Evolutionary conservation across 495 filamentous ascomycete species (phyloP).

Genomic region (Hyphodiscus hymeniophilus): DNA sequence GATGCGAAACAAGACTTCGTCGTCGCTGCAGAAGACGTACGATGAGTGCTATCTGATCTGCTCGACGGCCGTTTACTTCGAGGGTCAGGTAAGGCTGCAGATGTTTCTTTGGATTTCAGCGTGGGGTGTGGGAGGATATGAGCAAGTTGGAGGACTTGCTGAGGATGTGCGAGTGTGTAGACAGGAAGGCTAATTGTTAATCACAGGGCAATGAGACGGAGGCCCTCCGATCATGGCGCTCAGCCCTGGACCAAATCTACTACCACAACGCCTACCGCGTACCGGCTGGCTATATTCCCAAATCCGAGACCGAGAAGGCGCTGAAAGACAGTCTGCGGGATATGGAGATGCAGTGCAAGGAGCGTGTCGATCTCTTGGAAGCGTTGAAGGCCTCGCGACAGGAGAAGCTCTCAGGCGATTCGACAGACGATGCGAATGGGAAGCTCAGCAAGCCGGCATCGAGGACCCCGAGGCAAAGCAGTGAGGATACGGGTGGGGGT

Average conservation of each 20-base stretch:
- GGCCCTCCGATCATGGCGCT: conserved; percentile 86
- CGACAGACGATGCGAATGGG: conserved; percentile 10
- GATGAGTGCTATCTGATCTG: conserved; percentile 91
- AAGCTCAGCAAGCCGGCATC: conserved; percentile 15
- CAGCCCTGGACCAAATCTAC: conserved; percentile 84
- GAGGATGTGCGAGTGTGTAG: not conserved
- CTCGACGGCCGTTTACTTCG: conserved; percentile 92
- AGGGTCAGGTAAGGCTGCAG: conserved; percentile 65
- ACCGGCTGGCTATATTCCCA: conserved; percentile 59
- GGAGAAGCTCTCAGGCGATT: conserved; percentile 13
- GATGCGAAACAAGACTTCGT: conserved; percentile 73
- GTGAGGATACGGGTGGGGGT: conserved; percentile 22
- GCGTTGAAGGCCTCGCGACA: conserved; percentile 69
- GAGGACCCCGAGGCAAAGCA: conserved; percentile 8
- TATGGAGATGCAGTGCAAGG: conserved; percentile 88
- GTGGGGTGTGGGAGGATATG: too few species aligned
- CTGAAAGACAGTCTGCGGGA: conserved; percentile 72
- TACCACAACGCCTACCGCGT: conserved; percentile 75
- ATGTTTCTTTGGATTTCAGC: not conserved
- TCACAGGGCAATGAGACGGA: conserved; percentile 81
- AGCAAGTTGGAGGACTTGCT: too few species aligned
- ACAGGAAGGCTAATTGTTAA: not conserved
- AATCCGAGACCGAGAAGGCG: conserved; percentile 76
- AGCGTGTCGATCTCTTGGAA: conserved; percentile 82
- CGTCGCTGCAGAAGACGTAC: conserved; percentile 92